Percentiles rank a stretch among this genome's conserved stretches.
These are phyloP conservation scores for Penicillium crustosum DNA, from an alignment of 2,329 filamentous ascomycete species.

Conservation along the genomic window DNA sequence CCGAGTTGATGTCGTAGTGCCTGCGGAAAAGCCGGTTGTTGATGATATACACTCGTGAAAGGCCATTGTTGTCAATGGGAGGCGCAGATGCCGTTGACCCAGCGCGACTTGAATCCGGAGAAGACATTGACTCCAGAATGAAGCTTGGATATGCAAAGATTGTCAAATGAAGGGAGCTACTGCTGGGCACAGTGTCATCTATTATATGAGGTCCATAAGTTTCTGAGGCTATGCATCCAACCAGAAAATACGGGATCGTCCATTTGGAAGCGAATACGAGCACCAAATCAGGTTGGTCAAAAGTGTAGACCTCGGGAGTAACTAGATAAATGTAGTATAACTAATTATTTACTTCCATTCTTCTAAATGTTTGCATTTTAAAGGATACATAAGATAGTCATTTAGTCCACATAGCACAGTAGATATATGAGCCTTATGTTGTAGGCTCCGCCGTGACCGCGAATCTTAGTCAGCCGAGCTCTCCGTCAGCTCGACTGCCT, in stretches of 20 bases:
- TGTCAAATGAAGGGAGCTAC: not conserved
- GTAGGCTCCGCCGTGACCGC: not conserved
- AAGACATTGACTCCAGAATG: constrained; percentile 2
- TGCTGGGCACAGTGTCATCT: not conserved
- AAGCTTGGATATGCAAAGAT: not conserved
- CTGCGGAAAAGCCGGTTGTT: constrained; percentile 11
- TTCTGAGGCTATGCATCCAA: not conserved
- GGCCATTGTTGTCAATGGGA: constrained; percentile 3
- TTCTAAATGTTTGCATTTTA: not conserved
- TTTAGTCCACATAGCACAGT: not conserved
- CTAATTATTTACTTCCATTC: too few species aligned
- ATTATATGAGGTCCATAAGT: not conserved
- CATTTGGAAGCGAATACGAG: constrained; percentile 2
- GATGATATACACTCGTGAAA: constrained; percentile 14
- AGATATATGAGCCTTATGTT: not conserved
- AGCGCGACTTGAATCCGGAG: constrained; percentile 1
- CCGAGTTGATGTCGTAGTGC: constrained; percentile 18
- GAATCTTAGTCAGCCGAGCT: constrained; percentile 27
- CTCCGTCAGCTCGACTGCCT: constrained; percentile 43
- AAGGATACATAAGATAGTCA: not conserved
- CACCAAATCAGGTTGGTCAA: not conserved
- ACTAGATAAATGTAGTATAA: not conserved
- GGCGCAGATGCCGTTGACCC: constrained; percentile 13
- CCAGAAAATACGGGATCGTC: not conserved
- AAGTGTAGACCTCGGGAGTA: not conserved